Conservation (phyloP, 192 early-diverging fungal genomes). For the Endogone sp. region DNA sequence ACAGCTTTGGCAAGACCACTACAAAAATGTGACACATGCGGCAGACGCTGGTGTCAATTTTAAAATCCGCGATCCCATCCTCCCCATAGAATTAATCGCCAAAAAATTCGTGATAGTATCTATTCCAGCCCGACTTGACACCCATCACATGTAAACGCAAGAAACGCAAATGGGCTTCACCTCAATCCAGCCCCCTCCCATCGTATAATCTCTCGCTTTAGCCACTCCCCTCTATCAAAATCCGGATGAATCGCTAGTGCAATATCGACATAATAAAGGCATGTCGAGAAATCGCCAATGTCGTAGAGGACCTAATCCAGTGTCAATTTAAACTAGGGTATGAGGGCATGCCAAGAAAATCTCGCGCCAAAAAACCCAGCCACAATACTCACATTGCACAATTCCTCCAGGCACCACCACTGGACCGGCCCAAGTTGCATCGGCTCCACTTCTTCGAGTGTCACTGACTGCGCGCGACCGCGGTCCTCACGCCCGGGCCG, state of each 20-base stretch:
- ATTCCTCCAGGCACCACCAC: slow-evolving; percentile 26
- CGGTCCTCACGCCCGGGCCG: no score
- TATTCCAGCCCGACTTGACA: no score
- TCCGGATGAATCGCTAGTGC: slow-evolving; percentile 20
- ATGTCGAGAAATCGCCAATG: slow-evolving; percentile 38
- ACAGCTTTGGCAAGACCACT: no score
- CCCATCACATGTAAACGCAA: neutral
- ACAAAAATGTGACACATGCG: no score
- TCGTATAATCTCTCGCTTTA: neutral
- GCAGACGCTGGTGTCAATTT: no score
- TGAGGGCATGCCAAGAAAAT: neutral
- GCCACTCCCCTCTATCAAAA: slow-evolving; percentile 24
- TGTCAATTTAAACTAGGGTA: neutral
- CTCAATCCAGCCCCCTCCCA: neutral
- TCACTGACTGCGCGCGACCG: neutral
- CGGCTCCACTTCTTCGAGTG: neutral
- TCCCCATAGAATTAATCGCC: no score
- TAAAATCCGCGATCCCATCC: no score
- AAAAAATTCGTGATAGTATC: no score
- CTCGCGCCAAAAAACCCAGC: neutral
- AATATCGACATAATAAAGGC: slow-evolving; percentile 27
- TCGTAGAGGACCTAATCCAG: slow-evolving; percentile 31
- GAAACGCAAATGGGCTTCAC: neutral
- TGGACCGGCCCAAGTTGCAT: slow-evolving; percentile 16
- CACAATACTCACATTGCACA: slow-evolving; percentile 19